phyloP scores from a whole-genome alignment of 192 early-diverging fungal genomes.

The Gamsiella multidivaricata region DNA sequence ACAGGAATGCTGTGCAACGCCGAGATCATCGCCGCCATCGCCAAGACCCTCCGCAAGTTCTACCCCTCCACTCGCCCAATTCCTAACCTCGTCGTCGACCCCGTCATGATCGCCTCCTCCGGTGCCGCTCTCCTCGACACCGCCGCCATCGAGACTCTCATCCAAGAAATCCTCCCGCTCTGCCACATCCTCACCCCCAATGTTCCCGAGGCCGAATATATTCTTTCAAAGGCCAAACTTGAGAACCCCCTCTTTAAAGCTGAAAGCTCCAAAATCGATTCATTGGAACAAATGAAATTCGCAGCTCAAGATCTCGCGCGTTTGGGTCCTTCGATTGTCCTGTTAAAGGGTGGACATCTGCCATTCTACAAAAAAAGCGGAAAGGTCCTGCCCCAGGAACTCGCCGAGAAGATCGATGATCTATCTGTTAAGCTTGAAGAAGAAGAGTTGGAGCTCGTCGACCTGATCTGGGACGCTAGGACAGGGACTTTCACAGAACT shows the following conservation, averaged over 20 bases:
- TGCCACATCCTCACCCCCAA: conserved; percentile 85
- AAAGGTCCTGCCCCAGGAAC: conserved; percentile 17
- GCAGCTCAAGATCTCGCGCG: conserved; percentile 67
- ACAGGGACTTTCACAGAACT: conserved; percentile 58
- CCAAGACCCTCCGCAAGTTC: conserved; percentile 49
- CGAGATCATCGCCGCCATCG: conserved; percentile 72
- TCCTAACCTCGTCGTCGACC: conserved; percentile 76
- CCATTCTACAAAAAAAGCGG: conserved; percentile 53
- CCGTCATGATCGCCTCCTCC: conserved; percentile 88
- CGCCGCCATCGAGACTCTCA: conserved; percentile 69
- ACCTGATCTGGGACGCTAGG: conserved; percentile 69
- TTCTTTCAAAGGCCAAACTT: conserved; percentile 56
- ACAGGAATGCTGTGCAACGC: conserved; percentile 76
- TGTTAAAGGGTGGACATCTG: conserved; percentile 89
- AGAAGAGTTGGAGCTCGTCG: conserved; percentile 58
- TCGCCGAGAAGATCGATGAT: conserved; percentile 30
- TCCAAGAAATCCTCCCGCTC: conserved; percentile 71
- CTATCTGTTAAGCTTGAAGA: conserved; percentile 31
- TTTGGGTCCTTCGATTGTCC: conserved; percentile 66
- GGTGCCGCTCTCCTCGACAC: conserved; percentile 70
- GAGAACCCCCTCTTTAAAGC: conserved; percentile 1
- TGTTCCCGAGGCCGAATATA: conserved; percentile 81
- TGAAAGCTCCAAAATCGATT: conserved; percentile 53
- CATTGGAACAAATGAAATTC: conserved; percentile 68
- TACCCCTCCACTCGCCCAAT: conserved; percentile 21